Evolutionary conservation across 352 stramenopile species (phyloP).

Genomic region (Salisapilia sapeloensis): DNA sequence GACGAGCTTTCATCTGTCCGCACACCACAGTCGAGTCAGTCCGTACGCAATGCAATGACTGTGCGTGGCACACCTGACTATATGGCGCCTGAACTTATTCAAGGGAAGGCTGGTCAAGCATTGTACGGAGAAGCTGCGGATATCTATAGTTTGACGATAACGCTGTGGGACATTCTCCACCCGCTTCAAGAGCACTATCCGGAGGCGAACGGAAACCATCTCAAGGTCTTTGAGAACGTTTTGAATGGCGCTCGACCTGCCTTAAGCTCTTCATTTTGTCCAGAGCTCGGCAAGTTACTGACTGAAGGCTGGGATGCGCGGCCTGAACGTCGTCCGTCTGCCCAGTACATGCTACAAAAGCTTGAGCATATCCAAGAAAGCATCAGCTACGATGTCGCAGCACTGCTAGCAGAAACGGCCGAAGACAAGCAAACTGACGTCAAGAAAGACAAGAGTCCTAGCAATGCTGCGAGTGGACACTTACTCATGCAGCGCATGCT

Average conservation of each 20-base stretch:
- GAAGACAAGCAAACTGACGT: conserved; percentile 12
- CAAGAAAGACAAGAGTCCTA: conserved; percentile 10
- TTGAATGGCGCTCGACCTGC: conserved; percentile 30
- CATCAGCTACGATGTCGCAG: conserved; percentile 16
- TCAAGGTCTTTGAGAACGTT: conserved; percentile 55
- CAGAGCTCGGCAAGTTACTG: conserved; percentile 27
- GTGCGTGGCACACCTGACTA: conserved; percentile 65
- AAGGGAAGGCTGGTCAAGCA: conserved; percentile 43
- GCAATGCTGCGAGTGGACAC: conserved; percentile 18
- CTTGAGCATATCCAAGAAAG: conserved; percentile 33
- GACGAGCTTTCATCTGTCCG: conserved; percentile 6
- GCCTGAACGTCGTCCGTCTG: conserved; percentile 27
- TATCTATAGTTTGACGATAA: conserved; percentile 58
- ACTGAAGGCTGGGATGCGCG: conserved; percentile 26
- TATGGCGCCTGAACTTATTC: conserved; percentile 69
- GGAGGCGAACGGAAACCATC: conserved; percentile 28
- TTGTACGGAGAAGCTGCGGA: conserved; percentile 54
- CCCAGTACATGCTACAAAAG: conserved; percentile 19
- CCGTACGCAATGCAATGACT: conserved; percentile 20
- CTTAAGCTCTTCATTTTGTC: conserved; percentile 13
- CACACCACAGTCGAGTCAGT: neutral
- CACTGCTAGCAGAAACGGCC: conserved; percentile 9
- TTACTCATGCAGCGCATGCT: conserved; percentile 43
- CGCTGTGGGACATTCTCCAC: conserved; percentile 60
- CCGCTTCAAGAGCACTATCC: conserved; percentile 48